Evolutionary conservation across 2,329 filamentous ascomycete species (phyloP).

Genomic region (Xylariaceae sp.): DNA sequence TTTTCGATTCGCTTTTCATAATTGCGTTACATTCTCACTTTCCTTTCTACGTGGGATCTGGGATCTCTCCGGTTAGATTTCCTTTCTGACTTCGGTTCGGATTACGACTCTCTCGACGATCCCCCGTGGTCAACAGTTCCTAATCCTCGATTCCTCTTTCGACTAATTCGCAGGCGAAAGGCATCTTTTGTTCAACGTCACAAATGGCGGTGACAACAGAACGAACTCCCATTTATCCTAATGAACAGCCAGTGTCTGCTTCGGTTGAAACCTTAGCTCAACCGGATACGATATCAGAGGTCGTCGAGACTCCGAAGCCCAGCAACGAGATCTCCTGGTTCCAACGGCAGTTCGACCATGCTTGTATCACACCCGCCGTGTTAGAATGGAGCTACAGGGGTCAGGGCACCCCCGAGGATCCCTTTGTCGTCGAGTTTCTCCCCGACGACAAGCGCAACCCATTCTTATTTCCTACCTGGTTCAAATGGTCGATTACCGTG

Average conservation of each 20-base stretch:
- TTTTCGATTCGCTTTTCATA: too few relatives aligned
- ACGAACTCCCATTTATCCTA: slow-evolving; percentile 11
- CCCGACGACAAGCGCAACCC: slow-evolving; percentile 63
- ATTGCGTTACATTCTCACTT: too few relatives aligned
- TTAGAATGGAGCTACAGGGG: slow-evolving; percentile 53
- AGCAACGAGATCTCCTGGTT: slow-evolving; percentile 41
- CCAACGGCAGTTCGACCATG: slow-evolving; percentile 52
- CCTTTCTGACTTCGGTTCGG: neutral
- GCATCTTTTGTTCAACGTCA: neutral
- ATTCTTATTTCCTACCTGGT: slow-evolving; percentile 44
- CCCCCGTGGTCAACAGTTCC: neutral
- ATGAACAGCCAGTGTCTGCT: slow-evolving; percentile 12
- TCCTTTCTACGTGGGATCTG: too few relatives aligned
- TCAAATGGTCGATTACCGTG: slow-evolving; percentile 61
- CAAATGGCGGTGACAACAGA: neutral
- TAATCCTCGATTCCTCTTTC: neutral
- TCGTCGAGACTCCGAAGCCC: slow-evolving; percentile 37
- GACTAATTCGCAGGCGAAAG: slow-evolving; percentile 12
- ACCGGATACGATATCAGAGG: slow-evolving; percentile 21
- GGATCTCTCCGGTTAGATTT: neutral
- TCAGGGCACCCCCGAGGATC: slow-evolving; percentile 59
- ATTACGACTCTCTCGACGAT: too few relatives aligned
- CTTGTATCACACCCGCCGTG: slow-evolving; percentile 52
- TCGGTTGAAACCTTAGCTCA: slow-evolving; percentile 22
- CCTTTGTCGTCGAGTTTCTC: slow-evolving; percentile 64